phyloP scores from a whole-genome alignment of 1,284 basidiomycete genomes.

The Boletus semigastroideus region DNA sequence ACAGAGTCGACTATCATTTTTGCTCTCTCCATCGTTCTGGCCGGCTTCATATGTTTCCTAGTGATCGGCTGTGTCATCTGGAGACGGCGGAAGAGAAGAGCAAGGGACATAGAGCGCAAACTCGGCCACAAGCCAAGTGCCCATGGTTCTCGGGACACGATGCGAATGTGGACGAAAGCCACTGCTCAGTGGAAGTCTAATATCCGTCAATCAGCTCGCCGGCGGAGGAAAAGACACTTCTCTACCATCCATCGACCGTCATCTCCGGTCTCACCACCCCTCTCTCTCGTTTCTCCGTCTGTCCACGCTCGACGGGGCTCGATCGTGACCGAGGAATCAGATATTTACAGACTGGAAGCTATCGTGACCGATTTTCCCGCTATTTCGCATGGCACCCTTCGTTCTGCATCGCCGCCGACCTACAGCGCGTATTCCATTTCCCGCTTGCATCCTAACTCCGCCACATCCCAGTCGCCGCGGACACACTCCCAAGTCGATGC shows the following conservation, averaged over 20 bases:
- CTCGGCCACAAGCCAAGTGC: constrained; percentile 21
- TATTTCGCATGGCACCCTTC: constrained; percentile 2
- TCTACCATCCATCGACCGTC: constrained; percentile 21
- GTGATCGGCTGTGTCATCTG: constrained; percentile 59
- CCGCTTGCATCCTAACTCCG: constrained; percentile 1
- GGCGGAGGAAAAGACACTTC: constrained; percentile 47
- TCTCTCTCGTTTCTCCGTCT: not conserved
- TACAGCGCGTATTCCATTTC: constrained; percentile 22
- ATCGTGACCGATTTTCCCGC: not conserved
- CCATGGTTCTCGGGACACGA: constrained; percentile 41
- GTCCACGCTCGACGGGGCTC: constrained; percentile 14
- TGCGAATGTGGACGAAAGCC: constrained; percentile 60
- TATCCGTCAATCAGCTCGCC: constrained; percentile 53
- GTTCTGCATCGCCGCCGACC: constrained; percentile 26
- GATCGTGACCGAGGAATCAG: constrained; percentile 5
- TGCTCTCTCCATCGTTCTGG: constrained; percentile 57
- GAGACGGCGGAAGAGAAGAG: constrained; percentile 45
- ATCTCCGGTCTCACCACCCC: constrained; percentile 20
- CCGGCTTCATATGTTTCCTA: constrained; percentile 53
- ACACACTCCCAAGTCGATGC: not conserved
- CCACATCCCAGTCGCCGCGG: not conserved
- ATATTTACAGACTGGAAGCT: not conserved
- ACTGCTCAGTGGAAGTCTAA: constrained; percentile 65
- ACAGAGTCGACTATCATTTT: constrained; percentile 52
- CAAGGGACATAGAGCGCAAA: constrained; percentile 30